Evolutionary conservation across 2,329 filamentous ascomycete species (phyloP), one percentile per base, ranked within the genome.

Genomic region (Fusarium nanum): DNA sequence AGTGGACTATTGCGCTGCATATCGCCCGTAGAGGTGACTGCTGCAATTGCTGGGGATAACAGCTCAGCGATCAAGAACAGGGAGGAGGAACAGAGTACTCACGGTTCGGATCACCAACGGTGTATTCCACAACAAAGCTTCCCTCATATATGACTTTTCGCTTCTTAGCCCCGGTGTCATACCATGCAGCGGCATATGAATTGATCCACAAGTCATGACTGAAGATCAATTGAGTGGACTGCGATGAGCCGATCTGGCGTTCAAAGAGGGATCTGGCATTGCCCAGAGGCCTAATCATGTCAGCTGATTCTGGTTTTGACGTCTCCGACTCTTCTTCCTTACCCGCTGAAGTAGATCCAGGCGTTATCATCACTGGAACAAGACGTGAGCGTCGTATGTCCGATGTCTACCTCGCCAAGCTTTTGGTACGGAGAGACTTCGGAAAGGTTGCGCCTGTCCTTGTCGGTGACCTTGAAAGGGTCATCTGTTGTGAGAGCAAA

Each of bases 331-430:
- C 23, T 25, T 25, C 23, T 25, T 13, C 7, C 53, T 40, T 22
- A 50, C 55, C 16, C 44, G 28, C 20, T 58, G 16, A 25, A 58
- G 12, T 58, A 58, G 3, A 57, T 13, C 55, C 46, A 57, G 0
- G 16, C 25, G 27, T 9, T n/a, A 1, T 58, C 18, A 0, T 13
- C 27, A 3, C 23, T 37, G 0, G 27, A 13, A 45, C 47, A 58
- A 0, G 27, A 2, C 5, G 56, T 20, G 4, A 58, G 46, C 10
- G 56, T 58, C 3, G 23, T 53, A 13, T 58, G 52, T 2, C 56
- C 47, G 22, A 58, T 45, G 0, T 0, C 0, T 9, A 58, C 14
- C 0, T 1, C 1, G 2, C 2, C 9, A 1, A 28, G 32, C 1
- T 1, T 30, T 18, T n/a, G 16, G 1, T 34, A 58, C 3, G 12